phyloP scores from a whole-genome alignment of 306 rosid genomes.

The Lathyrus oleraceus region DNA sequence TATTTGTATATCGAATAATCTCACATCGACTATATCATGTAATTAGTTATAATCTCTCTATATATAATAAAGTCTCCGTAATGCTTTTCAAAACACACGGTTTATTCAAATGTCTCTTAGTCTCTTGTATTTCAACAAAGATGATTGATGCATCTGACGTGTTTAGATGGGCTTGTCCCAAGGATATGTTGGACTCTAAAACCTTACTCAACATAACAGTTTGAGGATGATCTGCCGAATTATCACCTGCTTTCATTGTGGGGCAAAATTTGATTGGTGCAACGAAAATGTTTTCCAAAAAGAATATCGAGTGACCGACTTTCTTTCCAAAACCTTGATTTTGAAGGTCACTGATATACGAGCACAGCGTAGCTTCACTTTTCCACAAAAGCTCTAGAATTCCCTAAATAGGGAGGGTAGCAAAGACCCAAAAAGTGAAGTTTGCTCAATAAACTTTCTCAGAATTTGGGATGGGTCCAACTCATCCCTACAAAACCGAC shows the following conservation, averaged over 20 bases:
- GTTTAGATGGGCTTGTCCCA: conserved; percentile 59
- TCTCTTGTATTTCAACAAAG: no score
- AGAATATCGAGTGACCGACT: conserved; percentile 72
- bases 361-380: conserved; percentile 71
- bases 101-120: no score
- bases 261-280: conserved; percentile 94
- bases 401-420: conserved; percentile 72
- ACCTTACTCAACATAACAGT: conserved; percentile 72
- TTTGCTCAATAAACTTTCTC: conserved; percentile 46
- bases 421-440: conserved; percentile 50
- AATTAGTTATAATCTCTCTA: no score
- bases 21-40: no score
- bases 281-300: conserved; percentile 79
- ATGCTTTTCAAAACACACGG: no score
- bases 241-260: conserved; percentile 75
- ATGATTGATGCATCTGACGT: conserved; percentile 42
- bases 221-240: conserved; percentile 87
- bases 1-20: no score
- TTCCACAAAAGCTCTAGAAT: conserved; percentile 64
- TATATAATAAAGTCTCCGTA: no score
- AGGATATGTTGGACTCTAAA: conserved; percentile 60
- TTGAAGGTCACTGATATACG: conserved; percentile 56
- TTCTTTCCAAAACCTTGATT: no score
- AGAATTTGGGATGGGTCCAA: no score
- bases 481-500: no score